phyloP scores from a whole-genome alignment of 805 yeast species.

The Cyberlindnera mississippiensis region DNA sequence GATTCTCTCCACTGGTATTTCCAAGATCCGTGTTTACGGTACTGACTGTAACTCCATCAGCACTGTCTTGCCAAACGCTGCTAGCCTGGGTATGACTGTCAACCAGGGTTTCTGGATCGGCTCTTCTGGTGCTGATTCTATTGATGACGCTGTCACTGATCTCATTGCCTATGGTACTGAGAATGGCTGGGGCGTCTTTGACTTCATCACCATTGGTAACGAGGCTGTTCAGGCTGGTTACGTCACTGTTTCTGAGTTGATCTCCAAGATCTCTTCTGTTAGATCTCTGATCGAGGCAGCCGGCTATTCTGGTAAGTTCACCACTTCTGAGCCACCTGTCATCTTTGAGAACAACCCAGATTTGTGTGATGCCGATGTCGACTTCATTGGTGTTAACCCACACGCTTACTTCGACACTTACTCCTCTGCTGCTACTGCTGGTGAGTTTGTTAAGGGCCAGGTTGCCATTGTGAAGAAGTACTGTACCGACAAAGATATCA shows the following conservation, averaged over 20 bases:
- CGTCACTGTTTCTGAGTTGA: conserved; percentile 57
- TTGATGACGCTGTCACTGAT: conserved; percentile 53
- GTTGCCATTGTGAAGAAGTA: conserved; percentile 45
- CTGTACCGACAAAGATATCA: conserved; percentile 53
- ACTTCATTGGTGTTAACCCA: conserved; percentile 81
- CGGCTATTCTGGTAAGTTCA: conserved; percentile 73
- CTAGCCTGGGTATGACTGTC: conserved; percentile 57
- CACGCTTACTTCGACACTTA: conserved; percentile 76
- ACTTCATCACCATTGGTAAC: conserved; percentile 78
- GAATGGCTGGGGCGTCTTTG: conserved; percentile 70
- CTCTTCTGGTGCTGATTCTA: conserved; percentile 59
- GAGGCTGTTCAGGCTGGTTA: conserved; percentile 74
- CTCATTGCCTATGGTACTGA: conserved; percentile 46
- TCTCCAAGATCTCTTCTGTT: conserved; percentile 60
- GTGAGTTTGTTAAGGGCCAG: conserved; percentile 66
- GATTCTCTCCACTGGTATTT: conserved; percentile 60
- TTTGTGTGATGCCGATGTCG: conserved; percentile 69
- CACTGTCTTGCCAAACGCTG: conserved; percentile 61
- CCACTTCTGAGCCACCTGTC: conserved; percentile 91
- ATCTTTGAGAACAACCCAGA: conserved; percentile 57
- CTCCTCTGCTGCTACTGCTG: conserved; percentile 63
- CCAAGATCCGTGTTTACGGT: conserved; percentile 73
- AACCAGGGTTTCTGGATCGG: conserved; percentile 88
- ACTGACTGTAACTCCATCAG: conserved; percentile 74
- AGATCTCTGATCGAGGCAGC: conserved; percentile 53